Percentiles rank a stretch among this genome's conserved stretches.
These are phyloP conservation scores for Cladosporium sphaerospermum DNA, from an alignment of 2,329 filamentous ascomycete genomes.

Conservation along the genomic window DNA sequence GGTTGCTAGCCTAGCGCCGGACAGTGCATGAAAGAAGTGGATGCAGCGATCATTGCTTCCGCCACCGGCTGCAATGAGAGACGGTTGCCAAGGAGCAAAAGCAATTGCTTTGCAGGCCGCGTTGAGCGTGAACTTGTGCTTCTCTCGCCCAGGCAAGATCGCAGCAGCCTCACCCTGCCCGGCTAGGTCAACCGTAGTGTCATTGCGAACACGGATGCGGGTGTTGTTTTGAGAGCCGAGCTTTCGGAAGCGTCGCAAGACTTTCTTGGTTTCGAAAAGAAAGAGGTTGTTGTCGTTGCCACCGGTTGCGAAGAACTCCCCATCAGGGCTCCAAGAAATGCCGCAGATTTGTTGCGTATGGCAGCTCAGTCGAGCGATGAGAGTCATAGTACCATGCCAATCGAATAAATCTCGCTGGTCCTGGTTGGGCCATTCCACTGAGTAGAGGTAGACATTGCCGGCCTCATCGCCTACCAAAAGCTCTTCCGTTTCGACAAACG, in stretches of 20 bases:
- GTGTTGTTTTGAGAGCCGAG: neutral
- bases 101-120: conserved; percentile 95
- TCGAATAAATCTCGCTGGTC: conserved; percentile 59
- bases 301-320: conserved; percentile 73
- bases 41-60: conserved; percentile 93
- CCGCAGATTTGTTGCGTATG: conserved; percentile 91
- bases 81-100: conserved; percentile 90
- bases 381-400: conserved; percentile 71
- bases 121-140: conserved; percentile 68
- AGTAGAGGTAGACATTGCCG: conserved; percentile 81
- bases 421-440: conserved; percentile 69
- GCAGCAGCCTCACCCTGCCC: conserved; percentile 27
- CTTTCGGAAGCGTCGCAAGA: conserved; percentile 31
- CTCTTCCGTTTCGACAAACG: conserved; percentile 66
- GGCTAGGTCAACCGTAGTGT: conserved; percentile 12
- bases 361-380: conserved; percentile 69
- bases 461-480: conserved; percentile 78
- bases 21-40: conserved; percentile 85
- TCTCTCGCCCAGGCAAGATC: conserved; percentile 41
- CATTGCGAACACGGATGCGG: conserved; percentile 17
- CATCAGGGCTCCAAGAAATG: conserved; percentile 76
- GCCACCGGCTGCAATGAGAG: conserved; percentile 81
- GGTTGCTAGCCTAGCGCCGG: conserved; percentile 76
- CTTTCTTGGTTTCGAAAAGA: conserved; percentile 64
- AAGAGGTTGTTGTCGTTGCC: conserved; percentile 89